A percentile compares a stretch with the other conserved stretches of the same genome.
Conservation (phyloP, 345 rosid species). For the Clarkia xantiana region DNA sequence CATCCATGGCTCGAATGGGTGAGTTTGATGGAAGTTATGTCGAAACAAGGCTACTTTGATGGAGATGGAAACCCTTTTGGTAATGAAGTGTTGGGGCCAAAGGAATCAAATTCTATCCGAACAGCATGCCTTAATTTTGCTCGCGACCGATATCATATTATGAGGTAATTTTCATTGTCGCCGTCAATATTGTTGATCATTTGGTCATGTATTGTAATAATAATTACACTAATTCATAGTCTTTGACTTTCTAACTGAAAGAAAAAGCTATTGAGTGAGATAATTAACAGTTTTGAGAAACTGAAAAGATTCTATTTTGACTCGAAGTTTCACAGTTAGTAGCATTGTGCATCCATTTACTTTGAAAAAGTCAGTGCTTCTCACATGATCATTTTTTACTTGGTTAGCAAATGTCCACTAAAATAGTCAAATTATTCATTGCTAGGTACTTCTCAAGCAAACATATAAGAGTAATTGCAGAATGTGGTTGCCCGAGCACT, state of each 20-base stretch:
- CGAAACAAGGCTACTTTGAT: slow-evolving; percentile 45
- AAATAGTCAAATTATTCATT: slow-evolving; percentile 2
- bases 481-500: slow-evolving; percentile 75
- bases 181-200: too few relatives aligned
- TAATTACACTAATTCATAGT: too few relatives aligned
- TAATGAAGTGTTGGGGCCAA: slow-evolving; percentile 22
- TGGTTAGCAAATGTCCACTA: neutral
- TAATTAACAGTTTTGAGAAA: too few relatives aligned
- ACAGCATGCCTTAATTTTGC: slow-evolving; percentile 77
- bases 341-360: too few relatives aligned
- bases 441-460: slow-evolving; percentile 55
- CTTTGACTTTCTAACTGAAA: too few relatives aligned
- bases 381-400: neutral
- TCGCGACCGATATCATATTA: slow-evolving; percentile 43
- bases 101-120: slow-evolving; percentile 45
- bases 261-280: too few relatives aligned
- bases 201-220: too few relatives aligned
- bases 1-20: slow-evolving; percentile 87
- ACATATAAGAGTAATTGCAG: slow-evolving; percentile 46
- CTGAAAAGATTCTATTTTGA: too few relatives aligned
- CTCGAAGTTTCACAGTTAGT: too few relatives aligned
- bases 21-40: slow-evolving; percentile 43
- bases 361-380: too few relatives aligned
- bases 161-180: slow-evolving; percentile 31
- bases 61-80: slow-evolving; percentile 28